phyloP scores from a whole-genome alignment of 208 protist species.

The Acanthamoeba royreba region DNA sequence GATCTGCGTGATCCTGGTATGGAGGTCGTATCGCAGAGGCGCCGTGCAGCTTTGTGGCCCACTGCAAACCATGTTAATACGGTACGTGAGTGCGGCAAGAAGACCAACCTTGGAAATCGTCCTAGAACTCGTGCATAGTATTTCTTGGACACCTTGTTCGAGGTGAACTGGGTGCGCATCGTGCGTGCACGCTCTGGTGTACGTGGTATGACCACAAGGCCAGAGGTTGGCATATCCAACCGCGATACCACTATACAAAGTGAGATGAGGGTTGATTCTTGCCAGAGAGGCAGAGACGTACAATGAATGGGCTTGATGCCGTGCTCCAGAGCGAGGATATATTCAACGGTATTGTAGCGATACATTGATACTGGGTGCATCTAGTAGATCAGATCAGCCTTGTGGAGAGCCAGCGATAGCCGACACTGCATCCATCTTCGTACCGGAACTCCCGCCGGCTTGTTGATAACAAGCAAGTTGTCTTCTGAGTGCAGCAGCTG shows the following conservation, averaged over 20 bases:
- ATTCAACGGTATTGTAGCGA: constrained; percentile 89
- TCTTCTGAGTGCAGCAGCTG: constrained; percentile 38
- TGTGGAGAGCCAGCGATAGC: not conserved
- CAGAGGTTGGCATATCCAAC: constrained; percentile 77
- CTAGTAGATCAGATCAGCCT: not conserved
- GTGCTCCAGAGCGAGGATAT: constrained; percentile 82
- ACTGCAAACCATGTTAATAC: not conserved
- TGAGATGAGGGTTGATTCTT: not conserved
- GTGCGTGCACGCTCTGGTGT: constrained; percentile 31
- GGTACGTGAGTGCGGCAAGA: not conserved
- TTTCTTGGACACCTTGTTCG: constrained; percentile 46
- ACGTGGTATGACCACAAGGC: constrained; percentile 70
- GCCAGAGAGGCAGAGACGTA: constrained; percentile 41
- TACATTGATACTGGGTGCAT: constrained; percentile 88
- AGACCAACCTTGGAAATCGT: constrained; percentile 43
- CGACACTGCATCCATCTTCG: not conserved
- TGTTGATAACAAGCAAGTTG: constrained; percentile 74
- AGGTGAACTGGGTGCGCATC: constrained; percentile 37
- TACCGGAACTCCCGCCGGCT: constrained; percentile 73
- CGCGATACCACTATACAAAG: constrained; percentile 58
- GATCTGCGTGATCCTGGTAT: not conserved
- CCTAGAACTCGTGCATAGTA: constrained; percentile 65
- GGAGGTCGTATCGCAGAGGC: not conserved
- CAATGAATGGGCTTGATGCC: not conserved
- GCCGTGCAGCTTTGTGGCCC: not conserved